Conservation (phyloP, 2,329 filamentous ascomycete species). For the Fusarium nodosum region DNA sequence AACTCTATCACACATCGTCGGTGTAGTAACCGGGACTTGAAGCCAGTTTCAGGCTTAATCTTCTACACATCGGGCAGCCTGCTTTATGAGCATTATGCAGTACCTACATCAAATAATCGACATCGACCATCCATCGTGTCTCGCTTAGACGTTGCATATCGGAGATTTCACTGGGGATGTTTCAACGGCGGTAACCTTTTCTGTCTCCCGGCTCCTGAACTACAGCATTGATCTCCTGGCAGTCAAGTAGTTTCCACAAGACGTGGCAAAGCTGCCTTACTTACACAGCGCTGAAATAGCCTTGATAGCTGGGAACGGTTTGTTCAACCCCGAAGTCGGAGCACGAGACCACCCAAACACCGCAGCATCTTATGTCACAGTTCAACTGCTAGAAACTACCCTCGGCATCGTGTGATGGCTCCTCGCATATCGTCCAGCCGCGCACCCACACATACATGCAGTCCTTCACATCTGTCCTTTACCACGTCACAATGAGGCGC, state of each 20-base stretch:
- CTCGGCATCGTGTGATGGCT: constrained; percentile 30
- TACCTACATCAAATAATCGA: constrained; percentile 35
- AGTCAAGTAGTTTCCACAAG: background rate
- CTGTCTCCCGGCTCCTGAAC: constrained; percentile 19
- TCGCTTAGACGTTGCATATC: constrained; percentile 48
- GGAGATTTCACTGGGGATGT: constrained; percentile 48
- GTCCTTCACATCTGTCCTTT: constrained; percentile 29
- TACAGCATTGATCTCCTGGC: constrained; percentile 14
- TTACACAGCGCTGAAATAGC: constrained; percentile 28
- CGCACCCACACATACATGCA: constrained; percentile 20
- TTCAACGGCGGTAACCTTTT: constrained; percentile 35
- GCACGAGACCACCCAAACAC: constrained; percentile 24
- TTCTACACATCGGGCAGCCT: constrained; percentile 43
- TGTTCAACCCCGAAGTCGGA: constrained; percentile 30
- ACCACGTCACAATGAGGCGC: constrained; percentile 49
- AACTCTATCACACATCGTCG: constrained; percentile 41
- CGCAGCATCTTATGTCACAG: constrained; percentile 38
- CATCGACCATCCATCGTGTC: constrained; percentile 30
- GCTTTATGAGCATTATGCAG: constrained; percentile 26
- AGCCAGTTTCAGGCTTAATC: constrained; percentile 39
- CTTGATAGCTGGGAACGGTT: constrained; percentile 24
- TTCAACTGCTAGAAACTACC: constrained; percentile 7
- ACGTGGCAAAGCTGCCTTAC: constrained; percentile 22
- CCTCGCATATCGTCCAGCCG: constrained; percentile 21
- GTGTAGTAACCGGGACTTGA: constrained; percentile 39